Percentiles rank a stretch among this genome's conserved stretches.
Evolutionary conservation across 2,329 filamentous ascomycete species (phyloP).

Genomic region (Fusarium verticillioides): DNA sequence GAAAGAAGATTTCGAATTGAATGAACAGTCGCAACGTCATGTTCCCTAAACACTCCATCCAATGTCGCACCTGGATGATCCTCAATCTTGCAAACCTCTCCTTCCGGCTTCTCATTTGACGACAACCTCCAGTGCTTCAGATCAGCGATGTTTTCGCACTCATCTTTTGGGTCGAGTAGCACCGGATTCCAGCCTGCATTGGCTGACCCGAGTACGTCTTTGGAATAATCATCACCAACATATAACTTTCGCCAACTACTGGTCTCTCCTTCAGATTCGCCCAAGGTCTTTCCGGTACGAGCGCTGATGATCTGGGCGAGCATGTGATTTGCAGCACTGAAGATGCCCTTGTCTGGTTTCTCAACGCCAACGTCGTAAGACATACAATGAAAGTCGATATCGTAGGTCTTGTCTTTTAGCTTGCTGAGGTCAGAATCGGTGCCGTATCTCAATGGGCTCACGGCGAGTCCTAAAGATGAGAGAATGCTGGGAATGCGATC

Average conservation of each 20-base stretch:
- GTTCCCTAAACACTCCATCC: neutral
- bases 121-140: neutral
- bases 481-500: conserved; percentile 39
- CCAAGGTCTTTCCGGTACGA: neutral
- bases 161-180: conserved; percentile 20
- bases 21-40: conserved; percentile 13
- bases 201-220: conserved; percentile 30
- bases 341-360: conserved; percentile 68
- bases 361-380: conserved; percentile 71
- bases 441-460: conserved; percentile 31
- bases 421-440: neutral
- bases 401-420: neutral
- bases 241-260: conserved; percentile 22
- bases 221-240: conserved; percentile 34
- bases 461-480: conserved; percentile 15
- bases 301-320: conserved; percentile 22
- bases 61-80: neutral
- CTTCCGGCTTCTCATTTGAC: rapidly evolving
- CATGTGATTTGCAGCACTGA: conserved; percentile 62
- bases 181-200: conserved; percentile 30
- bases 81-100: conserved; percentile 1
- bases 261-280: neutral
- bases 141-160: conserved; percentile 2
- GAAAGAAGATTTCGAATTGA: conserved; percentile 12
- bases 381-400: conserved; percentile 50